Evolutionary conservation across 805 yeast species (phyloP).

Genomic region (Zygosaccharomyces lentus): DNA sequence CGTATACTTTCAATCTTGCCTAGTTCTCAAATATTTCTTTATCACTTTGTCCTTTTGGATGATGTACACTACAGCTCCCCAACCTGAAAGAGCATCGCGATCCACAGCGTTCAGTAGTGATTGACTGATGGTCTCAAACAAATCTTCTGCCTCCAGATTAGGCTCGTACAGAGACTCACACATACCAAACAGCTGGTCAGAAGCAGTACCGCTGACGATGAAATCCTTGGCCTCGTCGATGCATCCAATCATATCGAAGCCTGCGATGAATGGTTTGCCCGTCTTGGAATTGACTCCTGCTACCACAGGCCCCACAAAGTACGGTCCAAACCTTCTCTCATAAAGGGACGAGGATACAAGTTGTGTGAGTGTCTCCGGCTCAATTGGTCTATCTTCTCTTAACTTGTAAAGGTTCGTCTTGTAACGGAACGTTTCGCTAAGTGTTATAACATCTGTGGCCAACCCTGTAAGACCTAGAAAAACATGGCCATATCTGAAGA

Average conservation of each 20-base stretch:
- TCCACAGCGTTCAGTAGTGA: slow-evolving; percentile 91
- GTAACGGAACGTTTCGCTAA: slow-evolving; percentile 73
- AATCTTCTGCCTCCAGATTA: slow-evolving; percentile 85
- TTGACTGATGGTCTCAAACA: slow-evolving; percentile 93
- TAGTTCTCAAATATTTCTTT: slow-evolving; percentile 81
- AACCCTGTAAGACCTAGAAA: slow-evolving; percentile 91
- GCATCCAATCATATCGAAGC: slow-evolving; percentile 95
- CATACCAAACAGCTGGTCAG: slow-evolving; percentile 98
- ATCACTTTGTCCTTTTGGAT: slow-evolving; percentile 88
- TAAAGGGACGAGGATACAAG: slow-evolving; percentile 86
- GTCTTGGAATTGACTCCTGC: slow-evolving; percentile 89
- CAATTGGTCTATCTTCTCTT: slow-evolving; percentile 86
- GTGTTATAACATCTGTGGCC: slow-evolving; percentile 89
- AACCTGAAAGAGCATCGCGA: slow-evolving; percentile 95
- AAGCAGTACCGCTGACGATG: slow-evolving; percentile 91
- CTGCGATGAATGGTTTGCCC: slow-evolving; percentile 84
- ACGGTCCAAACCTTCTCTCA: slow-evolving; percentile 92
- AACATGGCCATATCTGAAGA: slow-evolving; percentile 80
- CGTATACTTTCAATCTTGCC: slow-evolving; percentile 69
- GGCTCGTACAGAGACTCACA: slow-evolving; percentile 97
- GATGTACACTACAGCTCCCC: slow-evolving; percentile 96
- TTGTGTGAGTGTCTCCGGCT: slow-evolving; percentile 91
- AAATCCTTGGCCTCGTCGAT: slow-evolving; percentile 93
- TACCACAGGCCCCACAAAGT: slow-evolving; percentile 93
- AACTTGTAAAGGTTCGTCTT: slow-evolving; percentile 85